These are phyloP conservation scores for Fragaria ananassa DNA, from an alignment of 306 rosid genomes.

Conservation along the genomic window DNA sequence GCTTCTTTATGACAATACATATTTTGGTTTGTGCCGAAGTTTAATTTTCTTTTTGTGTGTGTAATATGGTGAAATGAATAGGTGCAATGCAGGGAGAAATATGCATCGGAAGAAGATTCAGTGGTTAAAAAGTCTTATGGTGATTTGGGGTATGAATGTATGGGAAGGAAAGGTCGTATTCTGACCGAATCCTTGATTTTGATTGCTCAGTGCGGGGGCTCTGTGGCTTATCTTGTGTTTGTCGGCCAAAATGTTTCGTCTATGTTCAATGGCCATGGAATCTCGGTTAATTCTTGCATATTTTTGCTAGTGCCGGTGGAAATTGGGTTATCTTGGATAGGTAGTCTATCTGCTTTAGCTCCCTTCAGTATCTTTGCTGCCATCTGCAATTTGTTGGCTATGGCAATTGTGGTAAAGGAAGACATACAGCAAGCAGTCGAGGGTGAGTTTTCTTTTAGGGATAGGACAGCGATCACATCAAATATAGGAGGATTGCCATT, in stretches of 20 bases:
- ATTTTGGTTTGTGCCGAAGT: neutral
- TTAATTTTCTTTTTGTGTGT: neutral
- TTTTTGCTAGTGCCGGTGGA: slow-evolving; percentile 61
- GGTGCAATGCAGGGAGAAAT: slow-evolving; percentile 69
- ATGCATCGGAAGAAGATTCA: slow-evolving; percentile 50
- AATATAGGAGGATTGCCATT: slow-evolving; percentile 78
- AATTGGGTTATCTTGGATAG: slow-evolving; percentile 75
- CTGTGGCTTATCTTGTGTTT: slow-evolving; percentile 78
- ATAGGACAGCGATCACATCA: slow-evolving; percentile 66
- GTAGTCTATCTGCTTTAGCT: slow-evolving; percentile 62
- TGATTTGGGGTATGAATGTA: slow-evolving; percentile 64
- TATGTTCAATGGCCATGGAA: slow-evolving; percentile 36
- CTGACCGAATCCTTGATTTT: slow-evolving; percentile 58
- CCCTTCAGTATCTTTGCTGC: slow-evolving; percentile 92
- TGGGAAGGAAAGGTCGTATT: slow-evolving; percentile 67
- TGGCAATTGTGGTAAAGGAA: slow-evolving; percentile 74
- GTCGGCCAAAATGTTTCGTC: slow-evolving; percentile 75
- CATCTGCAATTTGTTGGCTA: slow-evolving; percentile 67
- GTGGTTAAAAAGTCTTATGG: slow-evolving; percentile 53
- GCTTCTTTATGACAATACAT: neutral
- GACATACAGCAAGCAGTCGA: slow-evolving; percentile 45
- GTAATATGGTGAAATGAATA: slow-evolving; percentile 10
- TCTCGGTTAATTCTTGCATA: slow-evolving; percentile 38
- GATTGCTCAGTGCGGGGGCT: slow-evolving; percentile 67
- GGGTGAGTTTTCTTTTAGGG: slow-evolving; percentile 47